Evolutionary conservation across 2,329 filamentous ascomycete species (phyloP).

Genomic region (Trichophyton verrucosum): DNA sequence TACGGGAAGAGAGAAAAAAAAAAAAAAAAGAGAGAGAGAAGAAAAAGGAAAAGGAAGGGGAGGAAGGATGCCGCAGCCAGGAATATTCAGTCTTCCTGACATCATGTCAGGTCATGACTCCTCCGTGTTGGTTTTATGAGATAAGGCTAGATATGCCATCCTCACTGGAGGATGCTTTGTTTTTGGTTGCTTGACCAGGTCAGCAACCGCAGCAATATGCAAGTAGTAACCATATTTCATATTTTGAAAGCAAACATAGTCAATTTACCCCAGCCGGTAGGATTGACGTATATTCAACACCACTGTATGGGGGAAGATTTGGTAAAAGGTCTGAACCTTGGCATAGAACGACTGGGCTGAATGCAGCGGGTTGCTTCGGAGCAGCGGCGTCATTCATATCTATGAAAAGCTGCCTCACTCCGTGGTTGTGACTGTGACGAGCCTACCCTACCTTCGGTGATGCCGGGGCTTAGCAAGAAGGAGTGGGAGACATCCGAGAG

Average conservation of each 20-base stretch:
- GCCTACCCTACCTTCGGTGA: neutral
- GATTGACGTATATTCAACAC: neutral
- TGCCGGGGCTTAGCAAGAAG: neutral
- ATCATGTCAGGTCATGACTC: neutral
- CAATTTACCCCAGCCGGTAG: neutral
- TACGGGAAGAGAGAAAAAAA: no score
- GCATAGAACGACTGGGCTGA: no score
- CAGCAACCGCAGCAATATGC: neutral
- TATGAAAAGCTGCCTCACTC: neutral
- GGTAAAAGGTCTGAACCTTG: no score
- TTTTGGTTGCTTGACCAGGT: neutral
- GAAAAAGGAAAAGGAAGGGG: no score
- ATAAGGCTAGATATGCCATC: constrained; percentile 5
- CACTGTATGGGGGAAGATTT: no score
- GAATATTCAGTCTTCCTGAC: no score
- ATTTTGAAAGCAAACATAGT: neutral
- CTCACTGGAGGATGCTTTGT: neutral
- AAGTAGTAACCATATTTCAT: neutral
- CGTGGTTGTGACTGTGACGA: neutral
- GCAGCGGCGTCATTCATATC: neutral
- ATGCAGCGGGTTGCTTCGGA: neutral
- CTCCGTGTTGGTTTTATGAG: constrained; percentile 15
- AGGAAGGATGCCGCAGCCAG: no score
- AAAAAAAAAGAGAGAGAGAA: no score
- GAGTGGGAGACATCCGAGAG: neutral